Percentiles rank a stretch among this genome's conserved stretches.
Conservation (phyloP, 2,329 filamentous ascomycete genomes). For the Claviceps capensis region DNA sequence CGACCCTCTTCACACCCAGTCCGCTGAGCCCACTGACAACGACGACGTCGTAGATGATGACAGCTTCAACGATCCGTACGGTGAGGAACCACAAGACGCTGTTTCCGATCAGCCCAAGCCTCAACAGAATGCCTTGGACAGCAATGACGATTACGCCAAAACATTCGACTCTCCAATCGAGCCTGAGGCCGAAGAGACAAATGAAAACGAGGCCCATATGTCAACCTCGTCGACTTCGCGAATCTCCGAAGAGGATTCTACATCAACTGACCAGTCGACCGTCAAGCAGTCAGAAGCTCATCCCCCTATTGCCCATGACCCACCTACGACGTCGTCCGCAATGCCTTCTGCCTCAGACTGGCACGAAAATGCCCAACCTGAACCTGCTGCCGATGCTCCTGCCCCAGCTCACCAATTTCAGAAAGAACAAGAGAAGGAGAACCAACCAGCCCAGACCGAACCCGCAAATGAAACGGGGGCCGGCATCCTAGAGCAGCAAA, state of each 20-base stretch:
- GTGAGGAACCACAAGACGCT: slow-evolving; percentile 21
- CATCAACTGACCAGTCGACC: slow-evolving; percentile 24
- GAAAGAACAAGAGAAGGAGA: slow-evolving; percentile 10
- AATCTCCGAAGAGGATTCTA: slow-evolving; percentile 29
- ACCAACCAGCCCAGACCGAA: slow-evolving; percentile 11
- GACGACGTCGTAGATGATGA: slow-evolving; percentile 29
- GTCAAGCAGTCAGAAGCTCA: slow-evolving; percentile 17
- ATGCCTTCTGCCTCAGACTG: slow-evolving; percentile 11
- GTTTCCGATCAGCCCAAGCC: slow-evolving; percentile 10
- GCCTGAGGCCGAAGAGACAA: slow-evolving; percentile 22
- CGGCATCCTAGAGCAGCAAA: slow-evolving; percentile 16
- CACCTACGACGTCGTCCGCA: slow-evolving; percentile 12
- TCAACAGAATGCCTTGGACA: slow-evolving; percentile 18
- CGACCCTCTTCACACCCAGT: slow-evolving; percentile 17
- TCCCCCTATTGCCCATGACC: slow-evolving; percentile 19
- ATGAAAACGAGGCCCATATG: slow-evolving; percentile 27
- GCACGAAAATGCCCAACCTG: slow-evolving; percentile 4
- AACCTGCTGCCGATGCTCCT: slow-evolving; percentile 10
- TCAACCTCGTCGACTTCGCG: slow-evolving; percentile 22
- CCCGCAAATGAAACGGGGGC: slow-evolving; percentile 16
- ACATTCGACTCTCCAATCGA: slow-evolving; percentile 35
- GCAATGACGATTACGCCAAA: slow-evolving; percentile 37
- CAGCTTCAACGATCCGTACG: slow-evolving; percentile 35
- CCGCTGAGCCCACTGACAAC: slow-evolving; percentile 21
- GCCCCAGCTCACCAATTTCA: slow-evolving; percentile 13